Base-by-base conservation (phyloP, 345 rosid species). In the Toxicodendron radicans region DNA sequence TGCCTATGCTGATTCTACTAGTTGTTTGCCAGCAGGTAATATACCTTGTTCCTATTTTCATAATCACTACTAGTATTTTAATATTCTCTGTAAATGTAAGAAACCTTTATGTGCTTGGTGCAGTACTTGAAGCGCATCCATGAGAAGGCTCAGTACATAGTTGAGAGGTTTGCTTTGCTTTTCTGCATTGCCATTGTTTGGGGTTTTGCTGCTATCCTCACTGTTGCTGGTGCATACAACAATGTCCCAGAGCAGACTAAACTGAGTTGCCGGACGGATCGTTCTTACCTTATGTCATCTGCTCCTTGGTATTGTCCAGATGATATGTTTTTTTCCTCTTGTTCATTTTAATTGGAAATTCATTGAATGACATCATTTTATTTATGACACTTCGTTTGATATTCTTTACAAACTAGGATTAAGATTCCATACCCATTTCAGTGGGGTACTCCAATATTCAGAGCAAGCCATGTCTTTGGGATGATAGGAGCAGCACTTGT, bases 401-500 rank as follows among this genome's bases (percentile, higher is more conserved):
- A 49, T 65, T 73, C 38, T 75, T 64, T 83, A 48, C 57, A 14
- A 77, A 78, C 35, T 75, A 95, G 99, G 99, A 86, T 95, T 70
- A 91, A 85, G 72, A 70, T 95, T 56, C 98, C 98, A 17, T 93
- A 93, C 72, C 99, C 99, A 5, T 91, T 95, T 73, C 99, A 95
- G 76, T 95, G 97, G 97, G 99, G 97, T 68, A 83, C 99, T 74
- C 99, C 99, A 4, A 83, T 93, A 83, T 95, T 95, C 76, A 86
- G 85, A 83, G 99, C 98, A 49, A 88, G 89, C 86, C 99, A 93
- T 78, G 93, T 93, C 61, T 95, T 95, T 62, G 99, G 95, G 64
- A 95, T 93, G 99, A 80, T 93, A 72, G 99, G 98, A 65, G 93
- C 97, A 41, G 92, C 96, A 27, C 87, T 95, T 75, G 99, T 95